Base-by-base conservation (phyloP, 768 basidiomycete species). In the Macrocybe gigantea region DNA sequence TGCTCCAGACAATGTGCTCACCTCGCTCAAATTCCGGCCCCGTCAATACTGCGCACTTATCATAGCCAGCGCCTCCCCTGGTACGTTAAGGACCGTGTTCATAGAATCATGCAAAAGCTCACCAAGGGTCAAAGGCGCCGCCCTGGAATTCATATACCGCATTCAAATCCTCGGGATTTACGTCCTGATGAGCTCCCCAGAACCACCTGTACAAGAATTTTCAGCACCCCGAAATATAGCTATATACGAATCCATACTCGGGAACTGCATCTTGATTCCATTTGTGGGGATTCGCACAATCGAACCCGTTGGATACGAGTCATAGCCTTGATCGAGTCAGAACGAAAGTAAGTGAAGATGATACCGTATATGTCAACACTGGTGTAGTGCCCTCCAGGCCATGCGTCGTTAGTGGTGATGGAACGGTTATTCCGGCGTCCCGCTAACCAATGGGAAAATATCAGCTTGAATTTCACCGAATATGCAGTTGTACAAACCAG, bases 251-350 rank as follows among this genome's bases (percentile, higher is more conserved):
- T 33, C 52, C 22, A 22, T 22, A 68, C 73, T 65, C 63, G 8
- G 73, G 69, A 34, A 77, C 75, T 22, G 68, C 70, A 43, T 67
- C 57, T 1, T 73, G 43, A 11, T 62, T 50, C 79, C 79, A 79
- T 6, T 52, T 60, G 37, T 71, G 52, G 1, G 78, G 76, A 47
- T 72, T 49, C 1, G 71, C 66, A 53, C 79, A 80, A 55, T 80
- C 75, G 52, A 80, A 80, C 1, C 74, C 74, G 47, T 77, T 74
- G 76, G 75, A 50, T 78, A 78, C 29, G 71, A 71, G 49, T 72
- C 71, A 47, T 74, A 74, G 38, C 66, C 65, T 67, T 35, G 45
- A 22, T 22, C 22, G 22, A 22, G 22, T 22, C 22, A 52, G 7
- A 12, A 56, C 12, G 22, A 46, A 39, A 10, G 54, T 9, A 34